Evolutionary conservation across 441 rosid genomes (phyloP), one percentile per base, ranked within the genome.

Genomic region (Syzygium malaccense): DNA sequence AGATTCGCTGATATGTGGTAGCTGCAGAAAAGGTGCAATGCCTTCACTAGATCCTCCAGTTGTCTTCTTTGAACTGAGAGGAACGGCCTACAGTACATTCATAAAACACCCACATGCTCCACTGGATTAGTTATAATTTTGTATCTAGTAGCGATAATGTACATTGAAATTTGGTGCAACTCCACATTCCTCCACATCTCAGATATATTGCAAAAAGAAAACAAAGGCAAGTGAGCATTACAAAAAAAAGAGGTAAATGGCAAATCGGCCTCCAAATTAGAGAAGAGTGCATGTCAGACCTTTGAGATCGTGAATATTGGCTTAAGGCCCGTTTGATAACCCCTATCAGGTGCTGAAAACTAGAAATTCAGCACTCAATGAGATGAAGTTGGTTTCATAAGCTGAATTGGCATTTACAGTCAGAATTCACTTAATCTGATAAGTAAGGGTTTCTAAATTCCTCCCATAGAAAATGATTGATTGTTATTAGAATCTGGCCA

Each of bases 51-150:
- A 95, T 92, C 98, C 99, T 86, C 99, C 98, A 17, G 93, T 94
- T 57, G 97, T 85, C 93, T 98, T 98, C 94, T 96, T 96, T 55
- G 98, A 95, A 94, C 99, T 97, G 86, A 98, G 97, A 90, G 99
- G 99, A 94, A 98, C 98, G 90, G 98, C 99, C 98, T 96, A 94
- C 89, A 71, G 86, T 91, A 86, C 51, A 89, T 88, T 57, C 88
- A 88, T 13, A 64, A 86, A 28, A 66, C 86, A 90, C 88, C 80
- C 41, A 79, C 19, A 41, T 2, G 83, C 83, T 41, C 51, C 83
- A 15, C 83, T 12, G 3, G 5, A 75, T 75, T 75, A 75, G 51
- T 41, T 75, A 75, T 75, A 71, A 41, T 71, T 13, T 37, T 71
- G 79, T 68, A 68, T 30, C 48, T 8, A 2, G 79, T 32, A 32